These are phyloP conservation scores for Trifolium fragiferum DNA, from an alignment of 306 rosid genomes.

Conservation along the genomic window DNA sequence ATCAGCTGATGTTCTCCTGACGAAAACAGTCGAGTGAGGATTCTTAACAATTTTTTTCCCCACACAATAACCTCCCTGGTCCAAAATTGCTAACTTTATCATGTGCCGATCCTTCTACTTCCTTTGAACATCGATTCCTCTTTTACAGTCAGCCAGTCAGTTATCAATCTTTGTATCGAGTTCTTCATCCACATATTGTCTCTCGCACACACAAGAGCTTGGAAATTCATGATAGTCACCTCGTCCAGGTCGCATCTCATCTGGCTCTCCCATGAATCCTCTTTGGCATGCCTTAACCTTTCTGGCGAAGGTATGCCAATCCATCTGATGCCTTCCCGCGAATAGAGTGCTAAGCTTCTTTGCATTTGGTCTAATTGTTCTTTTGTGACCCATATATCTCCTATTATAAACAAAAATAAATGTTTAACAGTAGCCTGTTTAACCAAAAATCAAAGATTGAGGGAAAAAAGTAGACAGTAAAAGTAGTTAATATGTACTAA, in stretches of 20 bases:
- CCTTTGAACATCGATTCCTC: constrained; percentile 25
- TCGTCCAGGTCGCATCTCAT: constrained; percentile 83
- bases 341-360: constrained; percentile 88
- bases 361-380: constrained; percentile 96
- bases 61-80: not conserved
- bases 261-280: constrained; percentile 98
- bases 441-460: not conserved
- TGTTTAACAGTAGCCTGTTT: constrained; percentile 16
- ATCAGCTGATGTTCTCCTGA: constrained; percentile 12
- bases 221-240: constrained; percentile 96
- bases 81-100: constrained; percentile 21
- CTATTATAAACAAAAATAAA: constrained; percentile 49
- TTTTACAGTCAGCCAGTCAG: constrained; percentile 34
- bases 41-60: not conserved
- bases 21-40: constrained; percentile 3
- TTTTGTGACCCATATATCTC: constrained; percentile 97
- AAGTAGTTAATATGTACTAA: constrained; percentile 2
- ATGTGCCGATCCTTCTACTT: constrained; percentile 28
- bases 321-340: constrained; percentile 72
- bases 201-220: constrained; percentile 73
- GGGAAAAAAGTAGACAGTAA: not conserved
- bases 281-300: constrained; percentile 78
- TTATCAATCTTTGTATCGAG: constrained; percentile 37
- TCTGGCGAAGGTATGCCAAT: constrained; percentile 73
- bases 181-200: constrained; percentile 50